Evolutionary conservation across 176 grass and related monocot genomes (phyloP).

Genomic region (Zoysia pacifica): DNA sequence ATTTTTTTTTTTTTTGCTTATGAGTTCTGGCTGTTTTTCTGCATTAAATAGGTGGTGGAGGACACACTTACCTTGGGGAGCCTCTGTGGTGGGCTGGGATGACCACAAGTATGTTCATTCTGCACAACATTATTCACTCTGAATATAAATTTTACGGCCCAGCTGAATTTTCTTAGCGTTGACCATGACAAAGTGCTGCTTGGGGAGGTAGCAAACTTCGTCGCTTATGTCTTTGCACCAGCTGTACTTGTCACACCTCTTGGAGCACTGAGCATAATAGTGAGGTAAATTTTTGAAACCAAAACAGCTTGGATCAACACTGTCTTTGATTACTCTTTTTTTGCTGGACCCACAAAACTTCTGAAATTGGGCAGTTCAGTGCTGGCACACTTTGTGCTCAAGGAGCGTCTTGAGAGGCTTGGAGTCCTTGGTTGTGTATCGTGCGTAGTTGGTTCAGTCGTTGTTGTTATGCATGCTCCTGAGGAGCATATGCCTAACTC

Average conservation of each 20-base stretch:
- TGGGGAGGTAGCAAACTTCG: conserved; percentile 85
- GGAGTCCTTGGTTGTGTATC: conserved; percentile 85
- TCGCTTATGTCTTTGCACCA: conserved; percentile 88
- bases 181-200: conserved; percentile 74
- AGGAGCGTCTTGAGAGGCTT: conserved; percentile 73
- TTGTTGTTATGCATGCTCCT: conserved; percentile 89
- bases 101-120: conserved; percentile 71
- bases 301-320: neutral
- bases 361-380: conserved; percentile 53
- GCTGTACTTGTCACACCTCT: conserved; percentile 93
- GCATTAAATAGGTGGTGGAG: conserved; percentile 66
- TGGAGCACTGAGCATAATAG: conserved; percentile 90
- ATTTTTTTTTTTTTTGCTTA: conserved; percentile 8
- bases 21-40: conserved; percentile 10
- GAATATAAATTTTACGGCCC: neutral
- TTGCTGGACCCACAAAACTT: conserved; percentile 1
- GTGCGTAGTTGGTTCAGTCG: conserved; percentile 91
- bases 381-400: conserved; percentile 83
- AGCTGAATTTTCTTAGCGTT: conserved; percentile 33
- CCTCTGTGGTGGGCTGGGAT: conserved; percentile 96
- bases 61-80: conserved; percentile 77
- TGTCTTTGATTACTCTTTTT: neutral
- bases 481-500: conserved; percentile 73
- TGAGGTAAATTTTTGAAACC: conserved; percentile 55
- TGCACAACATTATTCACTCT: neutral